Base-by-base conservation (phyloP, 192 early-diverging fungal species). In the Podila epicladia region DNA sequence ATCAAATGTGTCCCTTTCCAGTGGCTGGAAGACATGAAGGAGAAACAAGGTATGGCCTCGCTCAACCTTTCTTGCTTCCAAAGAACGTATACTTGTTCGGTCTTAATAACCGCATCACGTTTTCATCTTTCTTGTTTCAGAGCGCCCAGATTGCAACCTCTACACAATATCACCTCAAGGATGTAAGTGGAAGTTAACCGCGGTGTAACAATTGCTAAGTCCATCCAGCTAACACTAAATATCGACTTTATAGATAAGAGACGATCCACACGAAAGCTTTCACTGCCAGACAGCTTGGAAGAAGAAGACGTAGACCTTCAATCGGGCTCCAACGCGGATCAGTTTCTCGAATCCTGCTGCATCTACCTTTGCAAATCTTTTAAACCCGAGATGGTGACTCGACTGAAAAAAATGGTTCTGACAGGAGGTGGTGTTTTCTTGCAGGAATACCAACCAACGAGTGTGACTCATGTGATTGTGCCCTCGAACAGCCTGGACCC, bases 391-490 rank as follows among this genome's bases (percentile, higher is more conserved):
- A 38, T 64, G 58, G 62, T 33, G 4, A 5, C 55, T 5, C 71
- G 58, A 7, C 28, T 65, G 22, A 80, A 73, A 33, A 73, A 73
- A 33, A 60, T 80, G 49, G 69, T 80, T 61, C 71, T 60, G 3
- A 48, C 58, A 3, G 71, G 71, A 4, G 71, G 71, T 15, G 77
- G 77, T 1, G 38, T 73, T 45, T 66, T 69, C 59, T 32, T 80
- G 20, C 15, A 59, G 15, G 77, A 73, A 8, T 80, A 80, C 32
- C 71, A 80, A 9, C 55, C 71, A 3, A 3, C 17, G 4, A 65
- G 58, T 8, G 77, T 80, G 32, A 80, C 77, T 0, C 77, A 80
- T 48, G 62, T 73, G 13, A 55, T 80, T 7, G 77, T 80, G n/a
- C 77, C 77, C 0, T 69, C 71, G 4, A 31, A 80, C 33, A 61